Evolutionary conservation across 164 flowering plant genomes (phyloP).

Genomic region (Euptelea pleiosperma): DNA sequence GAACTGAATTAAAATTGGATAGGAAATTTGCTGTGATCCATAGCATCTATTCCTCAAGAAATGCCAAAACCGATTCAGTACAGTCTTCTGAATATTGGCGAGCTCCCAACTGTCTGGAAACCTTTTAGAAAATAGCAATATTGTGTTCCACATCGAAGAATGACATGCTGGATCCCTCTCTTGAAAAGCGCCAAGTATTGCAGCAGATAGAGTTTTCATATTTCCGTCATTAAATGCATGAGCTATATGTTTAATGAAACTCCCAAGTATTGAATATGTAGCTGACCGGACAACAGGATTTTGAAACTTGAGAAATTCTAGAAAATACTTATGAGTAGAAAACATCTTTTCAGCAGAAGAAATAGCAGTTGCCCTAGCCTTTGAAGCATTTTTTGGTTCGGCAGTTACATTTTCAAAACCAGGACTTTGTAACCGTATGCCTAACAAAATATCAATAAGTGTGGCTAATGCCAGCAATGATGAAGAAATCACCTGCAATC

Average conservation of each 20-base stretch:
- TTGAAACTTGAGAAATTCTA: constrained; percentile 66
- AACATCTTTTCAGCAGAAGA: constrained; percentile 63
- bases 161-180: constrained; percentile 89
- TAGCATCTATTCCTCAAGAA: constrained; percentile 90
- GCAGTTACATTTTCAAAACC: constrained; percentile 41
- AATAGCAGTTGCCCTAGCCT: constrained; percentile 55
- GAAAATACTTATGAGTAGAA: constrained; percentile 54
- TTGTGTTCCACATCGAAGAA: constrained; percentile 83
- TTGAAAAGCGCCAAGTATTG: constrained; percentile 83
- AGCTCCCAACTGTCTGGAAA: constrained; percentile 74
- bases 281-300: constrained; percentile 69
- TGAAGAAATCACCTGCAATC: constrained; percentile 71
- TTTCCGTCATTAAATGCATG: constrained; percentile 58
- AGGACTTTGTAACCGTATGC: constrained; percentile 37
- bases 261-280: constrained; percentile 64
- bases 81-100: constrained; percentile 55
- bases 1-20: constrained; percentile 61
- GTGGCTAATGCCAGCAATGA: constrained; percentile 82
- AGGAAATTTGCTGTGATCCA: constrained; percentile 88
- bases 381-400: constrained; percentile 64
- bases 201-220: constrained; percentile 49
- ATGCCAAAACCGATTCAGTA: constrained; percentile 63
- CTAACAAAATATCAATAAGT: constrained; percentile 60
- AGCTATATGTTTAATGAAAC: constrained; percentile 68
- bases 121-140: constrained; percentile 60